phyloP scores from a whole-genome alignment of 495 filamentous ascomycete species.

The Penicillium canariense region DNA sequence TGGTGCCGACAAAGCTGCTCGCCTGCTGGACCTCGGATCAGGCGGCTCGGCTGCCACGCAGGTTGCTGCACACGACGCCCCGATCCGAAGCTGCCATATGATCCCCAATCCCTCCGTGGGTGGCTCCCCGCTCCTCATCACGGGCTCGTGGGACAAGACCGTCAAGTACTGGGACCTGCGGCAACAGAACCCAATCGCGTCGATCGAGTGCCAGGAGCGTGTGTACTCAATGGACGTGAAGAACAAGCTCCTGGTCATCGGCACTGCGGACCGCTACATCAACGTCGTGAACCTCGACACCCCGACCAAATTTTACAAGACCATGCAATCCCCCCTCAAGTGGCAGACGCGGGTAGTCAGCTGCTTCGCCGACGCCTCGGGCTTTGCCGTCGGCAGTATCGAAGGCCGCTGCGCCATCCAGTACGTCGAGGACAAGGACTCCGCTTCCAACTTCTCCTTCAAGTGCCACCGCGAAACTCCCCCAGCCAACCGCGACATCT shows the following conservation, averaged over 20 bases:
- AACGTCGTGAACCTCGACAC: conserved; percentile 81
- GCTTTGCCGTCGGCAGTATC: conserved; percentile 84
- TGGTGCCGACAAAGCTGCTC: conserved; percentile 80
- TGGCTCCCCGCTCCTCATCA: conserved; percentile 66
- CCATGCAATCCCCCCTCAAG: conserved; percentile 78
- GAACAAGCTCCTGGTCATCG: conserved; percentile 74
- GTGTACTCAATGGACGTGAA: conserved; percentile 85
- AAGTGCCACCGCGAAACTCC: conserved; percentile 86
- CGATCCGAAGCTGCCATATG: conserved; percentile 77
- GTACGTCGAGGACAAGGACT: conserved; percentile 84
- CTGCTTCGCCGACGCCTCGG: conserved; percentile 78
- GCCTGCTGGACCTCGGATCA: conserved; percentile 70
- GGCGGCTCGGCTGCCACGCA: conserved; percentile 53
- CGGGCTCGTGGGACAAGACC: conserved; percentile 94
- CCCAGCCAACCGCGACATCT: conserved; percentile 58
- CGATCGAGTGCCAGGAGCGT: conserved; percentile 69
- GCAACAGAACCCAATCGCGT: conserved; percentile 58
- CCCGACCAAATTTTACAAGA: conserved; percentile 76
- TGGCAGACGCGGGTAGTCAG: conserved; percentile 85
- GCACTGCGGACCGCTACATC: conserved; percentile 84
- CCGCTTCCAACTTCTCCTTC: conserved; percentile 81
- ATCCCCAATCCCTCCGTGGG: conserved; percentile 53
- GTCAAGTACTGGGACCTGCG: conserved; percentile 95
- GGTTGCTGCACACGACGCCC: conserved; percentile 75
- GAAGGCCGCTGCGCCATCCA: conserved; percentile 89